Conservation (phyloP, 1,139 yeast genomes). For the Debaryomyces subglobosus region DNA sequence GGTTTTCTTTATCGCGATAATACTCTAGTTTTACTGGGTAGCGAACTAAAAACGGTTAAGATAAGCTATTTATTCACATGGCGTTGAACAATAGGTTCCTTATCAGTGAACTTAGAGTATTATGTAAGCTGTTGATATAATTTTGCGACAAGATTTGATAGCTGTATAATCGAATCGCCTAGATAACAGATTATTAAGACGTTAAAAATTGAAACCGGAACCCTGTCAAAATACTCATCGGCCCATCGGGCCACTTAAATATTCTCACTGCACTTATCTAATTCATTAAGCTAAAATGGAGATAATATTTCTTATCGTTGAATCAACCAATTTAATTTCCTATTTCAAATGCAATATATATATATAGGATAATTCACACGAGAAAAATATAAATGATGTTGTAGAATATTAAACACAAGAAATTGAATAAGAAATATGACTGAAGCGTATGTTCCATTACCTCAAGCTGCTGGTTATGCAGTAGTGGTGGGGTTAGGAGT, state of each 20-base stretch:
- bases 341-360: neutral
- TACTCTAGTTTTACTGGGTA: neutral
- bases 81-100: neutral
- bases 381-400: neutral
- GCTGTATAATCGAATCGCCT: neutral
- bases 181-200: neutral
- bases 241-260: neutral
- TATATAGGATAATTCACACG: neutral
- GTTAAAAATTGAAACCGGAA: neutral
- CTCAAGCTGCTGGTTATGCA: conserved; percentile 90
- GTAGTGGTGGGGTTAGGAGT: conserved; percentile 87
- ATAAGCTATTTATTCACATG: neutral
- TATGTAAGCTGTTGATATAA: neutral
- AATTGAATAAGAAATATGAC: conserved; percentile 7
- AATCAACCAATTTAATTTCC: neutral
- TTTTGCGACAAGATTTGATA: neutral
- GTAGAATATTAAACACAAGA: neutral
- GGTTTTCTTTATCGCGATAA: neutral
- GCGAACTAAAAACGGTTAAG: neutral
- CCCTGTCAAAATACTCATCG: neutral
- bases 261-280: neutral
- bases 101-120: neutral
- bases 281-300: neutral
- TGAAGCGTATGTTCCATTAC: conserved; percentile 26
- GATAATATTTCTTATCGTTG: neutral